Evolutionary conservation across 2,329 filamentous ascomycete genomes (phyloP).

Genomic region (Beauveria medogensis): DNA sequence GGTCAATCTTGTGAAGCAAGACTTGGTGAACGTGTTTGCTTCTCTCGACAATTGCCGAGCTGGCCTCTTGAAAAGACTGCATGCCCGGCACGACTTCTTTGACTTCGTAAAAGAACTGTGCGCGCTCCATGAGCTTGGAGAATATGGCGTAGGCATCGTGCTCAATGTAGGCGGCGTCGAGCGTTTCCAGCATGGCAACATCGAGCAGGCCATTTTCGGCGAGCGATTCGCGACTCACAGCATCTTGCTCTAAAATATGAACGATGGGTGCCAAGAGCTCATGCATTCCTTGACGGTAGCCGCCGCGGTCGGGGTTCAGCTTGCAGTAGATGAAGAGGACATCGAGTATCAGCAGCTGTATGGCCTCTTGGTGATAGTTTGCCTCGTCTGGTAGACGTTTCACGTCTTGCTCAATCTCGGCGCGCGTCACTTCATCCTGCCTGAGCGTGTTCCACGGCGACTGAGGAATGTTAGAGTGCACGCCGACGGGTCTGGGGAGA

Average conservation of each 20-base stretch:
- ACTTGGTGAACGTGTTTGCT: conserved; percentile 83
- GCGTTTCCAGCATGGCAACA: conserved; percentile 51
- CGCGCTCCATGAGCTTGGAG: conserved; percentile 76
- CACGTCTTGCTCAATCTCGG: conserved; percentile 91
- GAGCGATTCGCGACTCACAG: conserved; percentile 47
- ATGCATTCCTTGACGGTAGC: conserved; percentile 98
- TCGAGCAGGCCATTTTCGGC: conserved; percentile 32
- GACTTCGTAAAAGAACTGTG: conserved; percentile 80
- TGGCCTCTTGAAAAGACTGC: conserved; percentile 26
- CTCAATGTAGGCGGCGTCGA: conserved; percentile 70
- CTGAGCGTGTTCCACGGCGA: conserved; percentile 87
- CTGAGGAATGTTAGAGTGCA: conserved; percentile 37
- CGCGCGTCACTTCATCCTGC: conserved; percentile 72
- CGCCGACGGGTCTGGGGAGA: not conserved
- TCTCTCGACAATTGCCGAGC: conserved; percentile 64
- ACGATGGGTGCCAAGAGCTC: conserved; percentile 86
- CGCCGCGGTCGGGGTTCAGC: conserved; percentile 74
- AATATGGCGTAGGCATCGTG: conserved; percentile 88
- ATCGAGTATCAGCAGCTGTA: conserved; percentile 76
- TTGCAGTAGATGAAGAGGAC: conserved; percentile 94
- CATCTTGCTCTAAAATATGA: conserved; percentile 76
- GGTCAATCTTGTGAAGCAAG: conserved; percentile 68
- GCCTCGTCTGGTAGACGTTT: conserved; percentile 85
- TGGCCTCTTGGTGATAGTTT: conserved; percentile 74
- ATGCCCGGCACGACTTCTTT: conserved; percentile 30